Percentiles rank a stretch among this genome's conserved stretches.
These are phyloP conservation scores for Leishmania lainsoni DNA, from an alignment of 208 protist species.

Conservation along the genomic window DNA sequence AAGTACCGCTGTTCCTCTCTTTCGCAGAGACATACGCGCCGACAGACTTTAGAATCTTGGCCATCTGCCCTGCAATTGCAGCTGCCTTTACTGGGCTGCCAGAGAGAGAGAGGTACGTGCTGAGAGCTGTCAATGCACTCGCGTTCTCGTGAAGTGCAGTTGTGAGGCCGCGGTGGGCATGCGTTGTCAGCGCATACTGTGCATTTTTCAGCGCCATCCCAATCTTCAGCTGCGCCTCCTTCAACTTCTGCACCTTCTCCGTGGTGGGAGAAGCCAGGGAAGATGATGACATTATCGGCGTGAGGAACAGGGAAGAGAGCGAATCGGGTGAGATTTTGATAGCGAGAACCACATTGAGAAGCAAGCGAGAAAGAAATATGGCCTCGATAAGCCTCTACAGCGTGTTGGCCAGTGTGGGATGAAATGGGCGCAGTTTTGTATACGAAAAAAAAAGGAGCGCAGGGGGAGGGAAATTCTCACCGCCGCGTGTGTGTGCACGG, in stretches of 20 bases:
- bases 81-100: conserved; percentile 65
- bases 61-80: conserved; percentile 63
- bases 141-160: conserved; percentile 50
- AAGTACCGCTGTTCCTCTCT: conserved; percentile 13
- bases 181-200: conserved; percentile 59
- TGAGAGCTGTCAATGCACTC: conserved; percentile 50
- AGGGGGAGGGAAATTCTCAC: background rate
- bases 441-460: background rate
- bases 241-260: conserved; percentile 39
- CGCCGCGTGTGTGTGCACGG: background rate
- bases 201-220: conserved; percentile 63
- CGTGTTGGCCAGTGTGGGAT: background rate
- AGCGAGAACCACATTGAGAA: background rate
- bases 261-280: conserved; percentile 10
- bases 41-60: conserved; percentile 60
- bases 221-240: conserved; percentile 54
- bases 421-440: background rate
- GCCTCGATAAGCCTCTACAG: background rate
- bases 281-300: background rate
- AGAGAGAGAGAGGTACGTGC: conserved; percentile 56
- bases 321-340: background rate
- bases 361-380: background rate
- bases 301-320: background rate
- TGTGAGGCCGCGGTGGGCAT: conserved; percentile 36
- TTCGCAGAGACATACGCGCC: conserved; percentile 31